Percentiles rank a stretch among this genome's conserved stretches.
Conservation (phyloP, 139 green algal species). For the Picochlorum costavermella region DNA sequence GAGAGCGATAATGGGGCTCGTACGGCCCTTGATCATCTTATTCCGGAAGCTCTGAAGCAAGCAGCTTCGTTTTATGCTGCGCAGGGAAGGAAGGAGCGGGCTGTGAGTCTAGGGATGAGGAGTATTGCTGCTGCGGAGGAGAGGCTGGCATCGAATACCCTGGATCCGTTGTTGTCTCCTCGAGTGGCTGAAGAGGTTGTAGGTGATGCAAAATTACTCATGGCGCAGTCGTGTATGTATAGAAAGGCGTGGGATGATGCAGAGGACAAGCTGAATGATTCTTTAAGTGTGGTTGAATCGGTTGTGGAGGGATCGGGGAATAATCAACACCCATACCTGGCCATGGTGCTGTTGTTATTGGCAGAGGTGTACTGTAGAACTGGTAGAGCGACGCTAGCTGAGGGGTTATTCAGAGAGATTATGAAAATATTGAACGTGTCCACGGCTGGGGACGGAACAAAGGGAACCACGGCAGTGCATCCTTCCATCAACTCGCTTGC, state of each 20-base stretch:
- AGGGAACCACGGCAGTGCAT: conserved; percentile 33
- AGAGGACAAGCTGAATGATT: conserved; percentile 41
- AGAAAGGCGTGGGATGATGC: conserved; percentile 45
- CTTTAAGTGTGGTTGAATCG: conserved; percentile 22
- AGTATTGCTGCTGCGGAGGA: conserved; percentile 5
- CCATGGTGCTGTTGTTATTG: conserved; percentile 47
- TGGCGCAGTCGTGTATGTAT: conserved; percentile 28
- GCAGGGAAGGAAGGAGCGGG: conserved; percentile 9
- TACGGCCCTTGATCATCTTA: conserved; percentile 12
- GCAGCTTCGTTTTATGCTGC: conserved; percentile 17
- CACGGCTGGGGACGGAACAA: not conserved
- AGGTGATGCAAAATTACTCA: conserved; percentile 22
- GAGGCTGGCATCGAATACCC: conserved; percentile 6
- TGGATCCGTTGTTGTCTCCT: conserved; percentile 12
- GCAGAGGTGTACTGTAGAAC: conserved; percentile 52
- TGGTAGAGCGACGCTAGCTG: conserved; percentile 57
- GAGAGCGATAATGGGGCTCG: conserved; percentile 11
- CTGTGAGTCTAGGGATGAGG: conserved; percentile 11
- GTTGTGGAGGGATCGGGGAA: conserved; percentile 14
- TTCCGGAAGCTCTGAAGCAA: conserved; percentile 27
- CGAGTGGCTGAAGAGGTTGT: conserved; percentile 23
- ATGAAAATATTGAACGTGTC: conserved; percentile 34
- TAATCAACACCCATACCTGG: conserved; percentile 28
- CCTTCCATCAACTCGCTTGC: conserved; percentile 40
- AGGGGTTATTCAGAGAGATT: conserved; percentile 58